phyloP scores from a whole-genome alignment of 331 rosid species.

The Rhamnella rubrinervis region DNA sequence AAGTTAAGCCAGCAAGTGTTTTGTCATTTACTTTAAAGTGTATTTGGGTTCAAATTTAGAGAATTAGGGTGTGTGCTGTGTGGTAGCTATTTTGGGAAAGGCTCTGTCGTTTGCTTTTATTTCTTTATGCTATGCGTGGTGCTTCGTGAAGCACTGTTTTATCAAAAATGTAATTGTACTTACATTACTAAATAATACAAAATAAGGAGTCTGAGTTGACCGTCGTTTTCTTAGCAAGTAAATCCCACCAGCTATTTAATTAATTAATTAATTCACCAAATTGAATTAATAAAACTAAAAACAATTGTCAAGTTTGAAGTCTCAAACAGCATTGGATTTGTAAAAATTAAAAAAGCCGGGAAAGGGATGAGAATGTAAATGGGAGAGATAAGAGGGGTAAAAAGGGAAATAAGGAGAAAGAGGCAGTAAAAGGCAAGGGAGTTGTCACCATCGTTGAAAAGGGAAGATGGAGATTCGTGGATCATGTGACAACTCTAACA shows the following conservation, averaged over 20 bases:
- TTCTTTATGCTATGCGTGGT: background rate
- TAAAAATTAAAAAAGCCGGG: background rate
- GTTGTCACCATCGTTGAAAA: slow-evolving; percentile 47
- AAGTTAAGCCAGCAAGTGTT: too few relatives aligned
- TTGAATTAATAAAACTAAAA: too few relatives aligned
- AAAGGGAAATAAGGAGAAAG: background rate
- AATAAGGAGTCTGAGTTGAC: too few relatives aligned
- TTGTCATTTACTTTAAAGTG: slow-evolving; percentile 4
- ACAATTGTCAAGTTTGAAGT: too few relatives aligned
- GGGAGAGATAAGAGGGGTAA: slow-evolving; percentile 3
- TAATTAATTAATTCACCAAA: too few relatives aligned
- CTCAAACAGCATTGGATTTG: background rate
- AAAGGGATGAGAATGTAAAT: background rate
- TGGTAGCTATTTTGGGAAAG: slow-evolving; percentile 35
- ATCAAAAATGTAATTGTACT: too few relatives aligned
- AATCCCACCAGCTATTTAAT: too few relatives aligned
- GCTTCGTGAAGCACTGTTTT: background rate
- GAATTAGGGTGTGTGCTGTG: slow-evolving; percentile 19
- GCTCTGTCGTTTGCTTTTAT: background rate
- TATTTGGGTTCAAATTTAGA: slow-evolving; percentile 26
- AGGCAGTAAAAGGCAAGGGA: background rate
- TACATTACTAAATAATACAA: too few relatives aligned
- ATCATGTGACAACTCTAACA: slow-evolving; percentile 68
- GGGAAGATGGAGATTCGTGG: slow-evolving; percentile 54
- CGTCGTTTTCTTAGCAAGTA: too few relatives aligned